A percentile compares a stretch with the other conserved stretches of the same genome.
Evolutionary conservation across 2,329 filamentous ascomycete species (phyloP).

Genomic region (Aspergillus quadricinctus): DNA sequence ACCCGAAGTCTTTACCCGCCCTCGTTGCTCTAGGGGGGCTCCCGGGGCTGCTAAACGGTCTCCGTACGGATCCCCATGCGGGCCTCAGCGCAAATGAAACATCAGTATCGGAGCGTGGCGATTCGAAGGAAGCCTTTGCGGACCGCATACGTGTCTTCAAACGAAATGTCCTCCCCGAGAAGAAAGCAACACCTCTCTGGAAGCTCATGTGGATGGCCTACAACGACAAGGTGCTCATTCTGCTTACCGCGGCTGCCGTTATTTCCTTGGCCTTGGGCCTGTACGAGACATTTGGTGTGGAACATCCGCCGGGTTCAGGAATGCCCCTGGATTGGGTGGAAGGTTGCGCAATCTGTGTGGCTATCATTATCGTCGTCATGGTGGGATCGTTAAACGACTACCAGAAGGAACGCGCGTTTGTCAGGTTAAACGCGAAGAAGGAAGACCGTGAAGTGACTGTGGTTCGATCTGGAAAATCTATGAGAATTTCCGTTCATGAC

Average conservation of each 20-base stretch:
- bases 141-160: constrained; percentile 60
- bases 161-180: constrained; percentile 59
- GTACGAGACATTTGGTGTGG: constrained; percentile 58
- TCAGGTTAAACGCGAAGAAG: constrained; percentile 58
- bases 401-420: constrained; percentile 65
- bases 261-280: constrained; percentile 66
- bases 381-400: constrained; percentile 63
- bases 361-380: constrained; percentile 60
- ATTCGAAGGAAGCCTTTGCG: constrained; percentile 65
- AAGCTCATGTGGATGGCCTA: constrained; percentile 64
- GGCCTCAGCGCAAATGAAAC: constrained; percentile 76
- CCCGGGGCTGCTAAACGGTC: constrained; percentile 70
- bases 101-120: constrained; percentile 58
- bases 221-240: constrained; percentile 69
- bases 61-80: constrained; percentile 65
- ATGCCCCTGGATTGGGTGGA: constrained; percentile 64
- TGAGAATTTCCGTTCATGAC: constrained; percentile 62
- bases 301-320: constrained; percentile 40
- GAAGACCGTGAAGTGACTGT: constrained; percentile 63
- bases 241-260: constrained; percentile 63
- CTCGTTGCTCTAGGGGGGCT: constrained; percentile 79
- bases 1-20: constrained; percentile 79
- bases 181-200: constrained; percentile 59
- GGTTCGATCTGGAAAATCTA: constrained; percentile 61
- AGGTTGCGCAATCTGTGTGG: constrained; percentile 62